These are phyloP conservation scores for Prunus armeniaca DNA, from an alignment of 306 rosid genomes.

Conservation along the genomic window DNA sequence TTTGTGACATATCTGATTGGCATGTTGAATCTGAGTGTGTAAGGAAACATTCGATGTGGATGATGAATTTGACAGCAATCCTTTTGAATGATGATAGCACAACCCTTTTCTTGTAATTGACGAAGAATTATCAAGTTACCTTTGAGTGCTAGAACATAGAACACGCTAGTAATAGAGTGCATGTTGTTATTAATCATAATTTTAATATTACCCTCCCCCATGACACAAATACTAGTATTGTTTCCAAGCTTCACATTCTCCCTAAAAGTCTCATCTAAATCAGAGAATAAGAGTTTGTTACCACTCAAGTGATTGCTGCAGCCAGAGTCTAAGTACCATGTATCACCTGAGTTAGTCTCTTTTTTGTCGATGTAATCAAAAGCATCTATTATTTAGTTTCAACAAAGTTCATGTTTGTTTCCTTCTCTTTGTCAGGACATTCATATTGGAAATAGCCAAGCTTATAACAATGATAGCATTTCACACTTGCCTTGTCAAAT, in stretches of 20 bases:
- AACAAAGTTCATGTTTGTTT: background rate
- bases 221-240: background rate
- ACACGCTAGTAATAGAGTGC: background rate
- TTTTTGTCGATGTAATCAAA: background rate
- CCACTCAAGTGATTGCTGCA: background rate
- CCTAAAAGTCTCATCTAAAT: background rate
- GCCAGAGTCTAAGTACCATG: background rate
- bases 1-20: background rate
- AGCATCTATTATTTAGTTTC: background rate
- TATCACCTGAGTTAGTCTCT: background rate
- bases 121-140: background rate
- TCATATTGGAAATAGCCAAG: background rate
- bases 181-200: background rate
- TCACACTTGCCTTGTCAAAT: background rate
- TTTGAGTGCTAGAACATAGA: background rate
- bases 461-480: background rate
- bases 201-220: background rate
- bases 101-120: background rate
- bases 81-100: background rate
- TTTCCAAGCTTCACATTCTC: background rate
- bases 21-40: background rate
- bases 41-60: background rate
- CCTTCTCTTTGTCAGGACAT: background rate
- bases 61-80: background rate
- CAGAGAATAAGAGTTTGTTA: background rate